Conservation (phyloP, 2,329 filamentous ascomycete genomes). For the Aureobasidium zeae region DNA sequence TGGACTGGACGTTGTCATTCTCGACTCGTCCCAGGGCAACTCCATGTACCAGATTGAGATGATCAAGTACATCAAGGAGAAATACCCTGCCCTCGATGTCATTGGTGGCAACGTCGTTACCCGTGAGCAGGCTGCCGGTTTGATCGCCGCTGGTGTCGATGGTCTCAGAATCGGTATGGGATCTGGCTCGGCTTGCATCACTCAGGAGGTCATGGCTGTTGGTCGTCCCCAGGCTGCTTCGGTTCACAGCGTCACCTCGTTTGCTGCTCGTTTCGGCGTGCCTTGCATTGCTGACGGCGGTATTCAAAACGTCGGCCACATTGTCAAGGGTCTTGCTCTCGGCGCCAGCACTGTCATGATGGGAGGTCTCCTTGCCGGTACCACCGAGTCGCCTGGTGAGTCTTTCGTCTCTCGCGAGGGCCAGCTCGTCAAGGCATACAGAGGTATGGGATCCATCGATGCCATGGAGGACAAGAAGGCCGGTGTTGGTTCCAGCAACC, state of each 20-base stretch:
- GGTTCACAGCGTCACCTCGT: slow-evolving; percentile 80
- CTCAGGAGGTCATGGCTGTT: slow-evolving; percentile 98
- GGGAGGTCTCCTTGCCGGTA: slow-evolving; percentile 94
- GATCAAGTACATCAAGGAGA: slow-evolving; percentile 90
- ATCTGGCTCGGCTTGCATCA: slow-evolving; percentile 95
- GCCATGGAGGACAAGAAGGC: slow-evolving; percentile 99
- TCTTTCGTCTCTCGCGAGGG: slow-evolving; percentile 95
- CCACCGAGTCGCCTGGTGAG: slow-evolving; percentile 91
- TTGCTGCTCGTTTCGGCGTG: slow-evolving; percentile 87
- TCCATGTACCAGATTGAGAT: slow-evolving; percentile 98
- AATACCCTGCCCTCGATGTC: slow-evolving; percentile 78
- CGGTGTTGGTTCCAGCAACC: slow-evolving; percentile 46
- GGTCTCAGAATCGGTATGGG: slow-evolving; percentile 98
- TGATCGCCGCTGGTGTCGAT: slow-evolving; percentile 91
- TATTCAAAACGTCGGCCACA: slow-evolving; percentile 97
- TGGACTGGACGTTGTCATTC: slow-evolving; percentile 86
- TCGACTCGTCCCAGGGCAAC: slow-evolving; percentile 97
- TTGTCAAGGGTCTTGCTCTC: slow-evolving; percentile 93
- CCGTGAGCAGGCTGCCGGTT: slow-evolving; percentile 81
- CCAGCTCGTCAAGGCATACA: slow-evolving; percentile 97
- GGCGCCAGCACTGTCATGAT: slow-evolving; percentile 98
- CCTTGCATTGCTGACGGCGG: slow-evolving; percentile 97
- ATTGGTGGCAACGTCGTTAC: slow-evolving; percentile 99
- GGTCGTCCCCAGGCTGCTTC: slow-evolving; percentile 91
- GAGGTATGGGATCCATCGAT: slow-evolving; percentile 97